These are phyloP conservation scores for Aphanocladium album DNA, from an alignment of 2,329 filamentous ascomycete species.

Conservation along the genomic window DNA sequence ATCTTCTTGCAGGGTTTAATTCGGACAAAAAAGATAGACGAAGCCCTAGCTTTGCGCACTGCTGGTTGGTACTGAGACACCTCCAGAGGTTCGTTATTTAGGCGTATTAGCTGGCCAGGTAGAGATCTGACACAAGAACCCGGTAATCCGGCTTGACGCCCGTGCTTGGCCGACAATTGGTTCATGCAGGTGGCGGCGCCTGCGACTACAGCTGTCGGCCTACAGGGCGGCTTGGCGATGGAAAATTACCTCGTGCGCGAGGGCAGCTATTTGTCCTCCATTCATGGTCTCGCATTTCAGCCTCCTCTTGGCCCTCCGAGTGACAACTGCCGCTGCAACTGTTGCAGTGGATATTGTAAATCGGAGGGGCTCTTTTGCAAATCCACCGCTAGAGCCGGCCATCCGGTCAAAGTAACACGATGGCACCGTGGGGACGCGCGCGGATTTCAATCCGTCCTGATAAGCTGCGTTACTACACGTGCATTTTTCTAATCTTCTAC, in stretches of 20 bases:
- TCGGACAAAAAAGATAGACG: background rate
- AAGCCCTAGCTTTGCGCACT: background rate
- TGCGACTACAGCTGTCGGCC: background rate
- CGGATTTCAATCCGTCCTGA: background rate
- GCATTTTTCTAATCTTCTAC: background rate
- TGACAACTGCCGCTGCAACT: background rate
- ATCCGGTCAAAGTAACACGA: background rate
- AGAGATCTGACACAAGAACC: background rate
- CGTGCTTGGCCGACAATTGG: background rate
- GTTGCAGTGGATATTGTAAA: background rate
- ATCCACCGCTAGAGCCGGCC: background rate
- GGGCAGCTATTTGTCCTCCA: background rate
- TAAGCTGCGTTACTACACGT: background rate
- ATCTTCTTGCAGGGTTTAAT: background rate
- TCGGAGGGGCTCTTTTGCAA: background rate
- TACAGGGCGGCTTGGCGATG: background rate
- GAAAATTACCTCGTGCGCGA: background rate
- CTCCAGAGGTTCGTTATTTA: no score
- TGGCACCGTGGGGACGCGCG: background rate
- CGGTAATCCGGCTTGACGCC: background rate
- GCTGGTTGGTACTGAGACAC: background rate
- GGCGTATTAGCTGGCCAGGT: background rate
- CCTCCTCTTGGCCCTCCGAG: background rate
- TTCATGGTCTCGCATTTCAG: background rate
- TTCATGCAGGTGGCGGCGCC: background rate